Evolutionary conservation across 192 early-diverging fungal species (phyloP).

Genomic region (Coemansia umbellata): DNA sequence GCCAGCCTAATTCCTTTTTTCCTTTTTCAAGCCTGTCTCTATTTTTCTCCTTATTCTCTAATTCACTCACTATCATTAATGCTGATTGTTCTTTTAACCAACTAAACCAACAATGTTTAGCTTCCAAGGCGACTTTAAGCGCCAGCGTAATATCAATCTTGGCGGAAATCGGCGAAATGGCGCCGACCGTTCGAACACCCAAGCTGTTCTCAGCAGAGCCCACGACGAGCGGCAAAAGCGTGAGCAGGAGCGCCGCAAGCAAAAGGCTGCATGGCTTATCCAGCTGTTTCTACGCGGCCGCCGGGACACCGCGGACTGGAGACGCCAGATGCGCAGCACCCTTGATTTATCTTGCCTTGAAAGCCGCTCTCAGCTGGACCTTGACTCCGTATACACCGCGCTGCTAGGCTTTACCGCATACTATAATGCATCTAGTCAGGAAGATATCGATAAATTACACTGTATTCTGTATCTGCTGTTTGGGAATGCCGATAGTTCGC

Average conservation of each 20-base stretch:
- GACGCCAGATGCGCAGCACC: slow-evolving; percentile 16
- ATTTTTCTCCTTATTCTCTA: not conserved
- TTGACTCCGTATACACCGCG: not conserved
- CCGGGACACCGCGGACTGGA: slow-evolving; percentile 15
- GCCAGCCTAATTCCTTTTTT: too few species aligned
- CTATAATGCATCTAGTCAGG: slow-evolving; percentile 15
- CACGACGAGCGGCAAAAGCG: slow-evolving; percentile 69
- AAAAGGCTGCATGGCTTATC: slow-evolving; percentile 57
- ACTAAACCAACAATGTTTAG: slow-evolving; percentile 42
- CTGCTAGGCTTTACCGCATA: slow-evolving; percentile 22
- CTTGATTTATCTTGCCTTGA: slow-evolving; percentile 17
- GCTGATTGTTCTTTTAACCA: too few species aligned
- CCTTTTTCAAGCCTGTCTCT: not conserved
- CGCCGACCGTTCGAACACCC: slow-evolving; percentile 44
- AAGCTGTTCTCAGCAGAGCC: slow-evolving; percentile 61
- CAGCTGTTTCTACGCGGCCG: slow-evolving; percentile 52
- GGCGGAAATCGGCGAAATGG: slow-evolving; percentile 72
- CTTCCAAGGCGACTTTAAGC: slow-evolving; percentile 81
- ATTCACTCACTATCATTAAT: not conserved
- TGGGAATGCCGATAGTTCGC: not conserved
- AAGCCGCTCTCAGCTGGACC: not conserved
- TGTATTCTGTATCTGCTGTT: slow-evolving; percentile 22
- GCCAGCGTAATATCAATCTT: slow-evolving; percentile 73
- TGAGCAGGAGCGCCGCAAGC: slow-evolving; percentile 62
- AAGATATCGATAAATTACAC: slow-evolving; percentile 14